Evolutionary conservation across 2,329 filamentous ascomycete genomes (phyloP), one percentile per base, ranked within the genome.

Genomic region (Acephala macrosclerotiorum): DNA sequence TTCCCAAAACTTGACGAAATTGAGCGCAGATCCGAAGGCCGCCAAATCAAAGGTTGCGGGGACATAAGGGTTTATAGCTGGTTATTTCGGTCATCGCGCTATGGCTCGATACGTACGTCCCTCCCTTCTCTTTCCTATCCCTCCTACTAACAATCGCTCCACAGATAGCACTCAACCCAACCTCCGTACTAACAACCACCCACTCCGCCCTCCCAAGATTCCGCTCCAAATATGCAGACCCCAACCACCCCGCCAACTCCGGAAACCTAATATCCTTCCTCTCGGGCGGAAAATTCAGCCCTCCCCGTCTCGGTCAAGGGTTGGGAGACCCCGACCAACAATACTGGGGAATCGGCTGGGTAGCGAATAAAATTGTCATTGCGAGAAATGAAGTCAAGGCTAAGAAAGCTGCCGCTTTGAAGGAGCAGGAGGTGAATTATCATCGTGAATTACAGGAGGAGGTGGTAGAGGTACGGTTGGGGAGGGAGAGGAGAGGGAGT

Each of bases 231-330:
- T 83, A 81, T 69, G 79, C 80, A 12, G 83, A 87, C 66, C 83
- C 84, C 0, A 82, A 79, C 60, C 81, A 85, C 67, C 79, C 83
- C 0, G 81, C 80, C 49, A 82, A 80, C 69, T 83, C 79, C 29
- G 84, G 84, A 2, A 35, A 59, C 51, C 22, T 71, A 4, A 14
- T 65, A 14, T 64, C 66, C 9, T 47, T 71, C 0, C 33, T 71
- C 7, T 65, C 67, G 1, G 69, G 67, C 18, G 69, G 67, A 14
- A 51, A 61, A 26, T 35, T 47, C 5, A 55, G 16, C 42, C 25
- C 60, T 36, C 40, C 22, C 14, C 25, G 25, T 11, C 40, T 42
- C 18, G 45, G 45, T 22, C n/a, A 49, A 22, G 45, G 45, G n/a
- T 12, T 49, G 4, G 45, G 45, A 8, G 45, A 49, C 25, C 45